Percentiles rank a stretch among this genome's conserved stretches.
phyloP scores from a whole-genome alignment of 495 filamentous ascomycete genomes.

The Rostrohypoxylon terebratum region DNA sequence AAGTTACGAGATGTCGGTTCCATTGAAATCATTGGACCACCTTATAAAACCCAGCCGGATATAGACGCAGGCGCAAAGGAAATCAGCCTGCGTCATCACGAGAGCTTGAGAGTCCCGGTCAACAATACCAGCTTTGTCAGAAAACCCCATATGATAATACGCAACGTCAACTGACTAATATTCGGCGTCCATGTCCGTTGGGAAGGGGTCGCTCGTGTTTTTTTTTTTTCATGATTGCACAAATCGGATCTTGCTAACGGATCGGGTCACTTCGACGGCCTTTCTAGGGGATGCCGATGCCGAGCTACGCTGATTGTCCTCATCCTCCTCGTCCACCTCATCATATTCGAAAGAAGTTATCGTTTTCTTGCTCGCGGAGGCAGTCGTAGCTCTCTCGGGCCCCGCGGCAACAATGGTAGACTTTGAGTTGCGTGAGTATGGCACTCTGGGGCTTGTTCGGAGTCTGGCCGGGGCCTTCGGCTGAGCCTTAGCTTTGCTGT shows the following conservation, averaged over 20 bases:
- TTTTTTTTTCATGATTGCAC: conserved; percentile 28
- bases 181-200: background rate
- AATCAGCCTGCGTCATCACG: background rate
- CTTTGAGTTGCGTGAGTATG: conserved; percentile 44
- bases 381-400: conserved; percentile 15
- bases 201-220: background rate
- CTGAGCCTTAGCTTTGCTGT: conserved; percentile 48
- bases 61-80: background rate
- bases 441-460: conserved; percentile 40
- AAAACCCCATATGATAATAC: conserved; percentile 6
- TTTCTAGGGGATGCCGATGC: conserved; percentile 27
- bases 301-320: conserved; percentile 8
- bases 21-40: background rate
- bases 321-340: background rate
- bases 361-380: conserved; percentile 11
- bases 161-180: background rate
- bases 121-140: background rate
- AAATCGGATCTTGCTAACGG: conserved; percentile 34
- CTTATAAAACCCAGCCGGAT: background rate
- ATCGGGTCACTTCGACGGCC: conserved; percentile 28
- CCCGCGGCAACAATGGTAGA: conserved; percentile 41
- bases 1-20: background rate
- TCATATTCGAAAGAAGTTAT: conserved; percentile 10
- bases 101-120: background rate
- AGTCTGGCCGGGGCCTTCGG: conserved; percentile 35